phyloP scores from a whole-genome alignment of 305 asterid genomes.

The Solanum hybrid region DNA sequence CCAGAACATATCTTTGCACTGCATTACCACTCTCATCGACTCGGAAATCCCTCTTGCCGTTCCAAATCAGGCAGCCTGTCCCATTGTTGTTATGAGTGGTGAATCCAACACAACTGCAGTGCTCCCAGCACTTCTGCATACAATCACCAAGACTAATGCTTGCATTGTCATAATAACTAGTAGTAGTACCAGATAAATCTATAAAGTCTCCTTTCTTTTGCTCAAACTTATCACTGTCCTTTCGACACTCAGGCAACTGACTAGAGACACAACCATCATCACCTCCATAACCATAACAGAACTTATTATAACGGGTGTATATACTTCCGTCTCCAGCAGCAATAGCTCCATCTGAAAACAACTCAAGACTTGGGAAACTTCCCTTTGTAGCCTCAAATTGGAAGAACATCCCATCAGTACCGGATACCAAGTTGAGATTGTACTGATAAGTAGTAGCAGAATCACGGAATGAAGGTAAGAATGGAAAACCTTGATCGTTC shows the following conservation, averaged over 20 bases:
- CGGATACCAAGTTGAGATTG: not conserved
- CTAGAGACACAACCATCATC: constrained; percentile 14
- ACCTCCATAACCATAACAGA: constrained; percentile 21
- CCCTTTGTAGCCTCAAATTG: not conserved
- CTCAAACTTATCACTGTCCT: constrained; percentile 1
- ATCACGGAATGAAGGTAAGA: not conserved
- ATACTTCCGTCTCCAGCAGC: not conserved
- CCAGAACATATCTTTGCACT: not conserved
- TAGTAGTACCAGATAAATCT: not conserved
- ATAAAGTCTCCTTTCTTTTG: constrained; percentile 1
- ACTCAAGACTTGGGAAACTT: not conserved
- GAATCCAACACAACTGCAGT: constrained; percentile 20
- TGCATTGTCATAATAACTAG: not conserved
- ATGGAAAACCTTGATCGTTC: constrained; percentile 10
- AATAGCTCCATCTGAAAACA: constrained; percentile 9
- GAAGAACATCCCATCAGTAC: constrained; percentile 4
- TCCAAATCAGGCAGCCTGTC: constrained; percentile 17
- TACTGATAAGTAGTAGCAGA: not conserved
- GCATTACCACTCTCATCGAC: not conserved
- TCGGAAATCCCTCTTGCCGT: not conserved
- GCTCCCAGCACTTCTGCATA: constrained; percentile 20
- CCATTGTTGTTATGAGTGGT: not conserved
- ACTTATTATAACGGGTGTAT: not conserved
- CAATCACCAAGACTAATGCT: constrained; percentile 17
- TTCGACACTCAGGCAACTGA: constrained; percentile 11